These are phyloP conservation scores for Umbelopsis sp. DNA, from an alignment of 371 early-diverging fungal species.

Conservation along the genomic window DNA sequence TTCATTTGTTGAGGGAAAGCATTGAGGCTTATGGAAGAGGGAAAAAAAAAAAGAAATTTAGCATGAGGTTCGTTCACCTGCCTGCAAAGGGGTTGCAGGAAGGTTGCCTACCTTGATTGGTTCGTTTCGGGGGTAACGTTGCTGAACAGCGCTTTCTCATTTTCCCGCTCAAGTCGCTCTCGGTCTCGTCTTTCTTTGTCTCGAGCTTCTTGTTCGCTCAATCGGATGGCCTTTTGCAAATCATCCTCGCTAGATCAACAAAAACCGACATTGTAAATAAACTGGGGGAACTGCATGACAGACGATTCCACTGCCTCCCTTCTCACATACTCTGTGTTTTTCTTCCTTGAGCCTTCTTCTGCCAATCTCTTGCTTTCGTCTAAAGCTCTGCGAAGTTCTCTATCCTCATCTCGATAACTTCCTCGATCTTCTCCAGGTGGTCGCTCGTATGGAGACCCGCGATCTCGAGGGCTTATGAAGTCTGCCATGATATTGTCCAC, in stretches of 20 bases:
- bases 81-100: neutral
- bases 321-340: neutral
- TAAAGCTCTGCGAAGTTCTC: constrained; percentile 40
- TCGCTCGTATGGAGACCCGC: constrained; percentile 50
- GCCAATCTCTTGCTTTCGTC: constrained; percentile 45
- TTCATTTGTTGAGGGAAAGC: constrained; percentile 30
- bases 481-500: constrained; percentile 32
- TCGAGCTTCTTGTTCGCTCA: constrained; percentile 47
- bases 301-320: neutral
- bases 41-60: neutral
- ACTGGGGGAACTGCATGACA: too few relatives aligned
- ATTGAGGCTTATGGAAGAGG: constrained; percentile 24
- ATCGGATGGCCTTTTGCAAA: constrained; percentile 42
- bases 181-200: constrained; percentile 40
- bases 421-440: constrained; percentile 14
- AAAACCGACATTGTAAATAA: neutral
- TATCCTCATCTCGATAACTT: constrained; percentile 32
- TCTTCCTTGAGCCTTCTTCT: constrained; percentile 36
- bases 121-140: constrained; percentile 16
- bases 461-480: constrained; percentile 57
- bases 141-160: constrained; percentile 49
- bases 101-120: neutral
- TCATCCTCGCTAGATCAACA: constrained; percentile 38
- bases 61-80: neutral
- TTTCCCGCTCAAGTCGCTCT: constrained; percentile 38